Percentiles rank a stretch among this genome's conserved stretches.
Conservation (phyloP, 2,329 filamentous ascomycete species). For the Fusarium floridanum region DNA sequence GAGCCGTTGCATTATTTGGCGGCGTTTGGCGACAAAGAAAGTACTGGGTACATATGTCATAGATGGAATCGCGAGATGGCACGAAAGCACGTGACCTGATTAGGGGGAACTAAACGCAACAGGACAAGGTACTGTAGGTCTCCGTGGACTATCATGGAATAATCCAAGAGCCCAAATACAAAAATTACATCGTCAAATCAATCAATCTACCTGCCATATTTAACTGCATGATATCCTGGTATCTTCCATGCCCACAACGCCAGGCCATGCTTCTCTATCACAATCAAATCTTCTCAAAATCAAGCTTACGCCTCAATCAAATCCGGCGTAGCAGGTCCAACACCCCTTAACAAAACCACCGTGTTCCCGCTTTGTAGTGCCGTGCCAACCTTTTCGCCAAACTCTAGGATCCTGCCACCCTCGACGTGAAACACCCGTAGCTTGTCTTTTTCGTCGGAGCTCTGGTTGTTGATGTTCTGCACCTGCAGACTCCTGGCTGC, state of each 20-base stretch:
- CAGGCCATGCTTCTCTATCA: constrained; percentile 32
- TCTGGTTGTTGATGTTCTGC: constrained; percentile 86
- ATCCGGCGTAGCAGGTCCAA: constrained; percentile 79
- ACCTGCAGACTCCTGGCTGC: constrained; percentile 84
- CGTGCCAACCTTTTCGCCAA: constrained; percentile 84
- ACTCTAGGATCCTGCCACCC: constrained; percentile 86
- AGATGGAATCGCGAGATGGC: constrained; percentile 23
- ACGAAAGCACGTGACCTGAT: constrained; percentile 37
- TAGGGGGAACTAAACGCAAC: not conserved
- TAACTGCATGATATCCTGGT: not conserved
- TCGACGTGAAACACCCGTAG: constrained; percentile 94
- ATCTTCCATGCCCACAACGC: constrained; percentile 32
- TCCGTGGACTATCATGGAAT: not conserved
- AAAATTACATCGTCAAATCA: not conserved
- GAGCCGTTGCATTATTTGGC: constrained; percentile 29
- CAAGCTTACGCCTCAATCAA: constrained; percentile 66
- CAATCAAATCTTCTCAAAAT: constrained; percentile 2
- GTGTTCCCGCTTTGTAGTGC: constrained; percentile 86
- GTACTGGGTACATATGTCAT: constrained; percentile 30
- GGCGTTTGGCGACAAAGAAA: not conserved
- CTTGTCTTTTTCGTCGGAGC: constrained; percentile 80
- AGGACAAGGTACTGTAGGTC: no score
- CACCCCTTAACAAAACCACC: constrained; percentile 86
- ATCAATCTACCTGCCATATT: not conserved
- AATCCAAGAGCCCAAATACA: not conserved